Conservation (phyloP, 75 land plant species). For the Sequoia sempervirens region DNA sequence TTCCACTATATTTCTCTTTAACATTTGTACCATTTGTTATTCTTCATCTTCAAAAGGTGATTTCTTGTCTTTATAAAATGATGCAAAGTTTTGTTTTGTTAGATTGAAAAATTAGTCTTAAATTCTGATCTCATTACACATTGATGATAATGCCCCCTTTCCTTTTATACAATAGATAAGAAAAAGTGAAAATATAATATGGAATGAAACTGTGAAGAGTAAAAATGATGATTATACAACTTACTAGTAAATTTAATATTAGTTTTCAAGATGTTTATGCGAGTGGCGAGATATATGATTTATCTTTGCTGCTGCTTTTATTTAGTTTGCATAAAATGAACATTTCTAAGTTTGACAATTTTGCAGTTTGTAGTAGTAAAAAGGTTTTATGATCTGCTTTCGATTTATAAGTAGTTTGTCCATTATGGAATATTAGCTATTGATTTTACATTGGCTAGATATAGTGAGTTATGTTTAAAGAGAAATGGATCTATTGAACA, state of each 20-base stretch:
- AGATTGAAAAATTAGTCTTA: neutral
- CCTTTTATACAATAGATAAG: neutral
- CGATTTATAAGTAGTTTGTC: neutral
- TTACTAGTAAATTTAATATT: neutral
- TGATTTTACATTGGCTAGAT: neutral
- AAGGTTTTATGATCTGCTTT: neutral
- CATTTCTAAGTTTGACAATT: neutral
- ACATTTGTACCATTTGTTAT: constrained; percentile 97
- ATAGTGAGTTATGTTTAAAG: neutral
- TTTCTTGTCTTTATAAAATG: neutral
- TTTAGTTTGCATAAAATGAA: neutral
- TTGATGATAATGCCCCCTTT: neutral
- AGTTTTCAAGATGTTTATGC: neutral
- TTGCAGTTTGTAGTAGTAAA: neutral
- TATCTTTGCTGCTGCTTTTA: neutral
- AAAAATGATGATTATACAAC: neutral
- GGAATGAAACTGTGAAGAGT: neutral
- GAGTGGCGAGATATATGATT: neutral
- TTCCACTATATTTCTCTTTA: constrained; percentile 95
- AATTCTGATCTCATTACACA: neutral
- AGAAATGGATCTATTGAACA: neutral
- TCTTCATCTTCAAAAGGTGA: constrained; percentile 81
- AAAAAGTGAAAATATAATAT: constrained; percentile 1
- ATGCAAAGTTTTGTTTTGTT: neutral
- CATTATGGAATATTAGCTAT: neutral